phyloP scores from a whole-genome alignment of 192 early-diverging fungal species.

The Rhizophagus prolifer region DNA sequence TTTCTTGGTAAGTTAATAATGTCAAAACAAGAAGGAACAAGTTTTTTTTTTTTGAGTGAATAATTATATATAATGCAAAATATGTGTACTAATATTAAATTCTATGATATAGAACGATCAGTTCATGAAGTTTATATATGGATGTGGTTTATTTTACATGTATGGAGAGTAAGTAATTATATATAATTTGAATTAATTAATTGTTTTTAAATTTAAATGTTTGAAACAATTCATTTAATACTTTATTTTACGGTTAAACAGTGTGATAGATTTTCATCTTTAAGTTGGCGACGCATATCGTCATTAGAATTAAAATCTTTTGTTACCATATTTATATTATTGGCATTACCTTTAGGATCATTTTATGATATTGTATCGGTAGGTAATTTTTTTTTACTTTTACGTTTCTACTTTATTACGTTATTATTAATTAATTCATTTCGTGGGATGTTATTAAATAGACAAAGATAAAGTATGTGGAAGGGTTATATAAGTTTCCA shows the following conservation, averaged over 20 bases:
- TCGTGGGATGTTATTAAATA: neutral
- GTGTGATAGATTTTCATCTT: constrained; percentile 13
- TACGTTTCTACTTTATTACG: neutral
- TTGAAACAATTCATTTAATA: neutral
- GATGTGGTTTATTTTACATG: constrained; percentile 25
- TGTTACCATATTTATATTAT: constrained; percentile 19
- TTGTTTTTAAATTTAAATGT: neutral
- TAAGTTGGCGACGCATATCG: neutral
- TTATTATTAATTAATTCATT: neutral
- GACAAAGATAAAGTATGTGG: constrained; percentile 21
- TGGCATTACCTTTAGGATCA: constrained; percentile 2
- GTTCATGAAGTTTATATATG: constrained; percentile 22
- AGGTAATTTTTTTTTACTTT: neutral
- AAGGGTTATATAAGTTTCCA: constrained; percentile 14
- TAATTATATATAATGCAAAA: neutral
- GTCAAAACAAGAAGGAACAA: too few relatives aligned
- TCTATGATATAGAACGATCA: constrained; percentile 2
- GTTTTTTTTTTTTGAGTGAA: too few relatives aligned
- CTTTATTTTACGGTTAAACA: neutral
- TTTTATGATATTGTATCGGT: constrained; percentile 12
- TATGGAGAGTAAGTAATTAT: neutral
- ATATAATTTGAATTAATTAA: neutral
- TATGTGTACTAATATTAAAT: neutral
- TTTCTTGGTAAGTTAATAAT: neutral
- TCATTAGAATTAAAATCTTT: constrained; percentile 20